Evolutionary conservation across 176 grass and related monocot species (phyloP), one percentile per base, ranked within the genome.

Genomic region (Leersia perrieri): DNA sequence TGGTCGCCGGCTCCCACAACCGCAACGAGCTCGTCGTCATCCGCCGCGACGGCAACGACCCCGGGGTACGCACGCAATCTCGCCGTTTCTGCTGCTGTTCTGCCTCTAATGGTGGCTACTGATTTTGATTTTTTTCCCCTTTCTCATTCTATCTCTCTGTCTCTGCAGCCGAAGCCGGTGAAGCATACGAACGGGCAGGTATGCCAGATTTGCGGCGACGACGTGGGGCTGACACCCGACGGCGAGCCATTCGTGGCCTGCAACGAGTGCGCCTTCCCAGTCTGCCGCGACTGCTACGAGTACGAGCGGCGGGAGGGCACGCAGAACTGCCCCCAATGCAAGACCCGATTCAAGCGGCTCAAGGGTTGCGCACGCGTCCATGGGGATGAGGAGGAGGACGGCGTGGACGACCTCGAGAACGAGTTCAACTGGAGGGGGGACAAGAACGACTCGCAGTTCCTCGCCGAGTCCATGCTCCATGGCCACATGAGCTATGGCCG

Each of bases 341-440:
- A 86, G 49, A 92, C 87, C 22, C 80, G 90, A 18, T 92, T 77
- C 90, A 81, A 78, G 44, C 87, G 90, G 32, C 72, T 92, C 45
- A 92, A 89, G 28, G 90, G 94, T 23, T 97, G 84, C 25, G 80
- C 89, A 7, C 86, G 94, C 13, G 94, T 97, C n/a, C 51, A 87
- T 1, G 94, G 94, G 2, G 91, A 97, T 42, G 94, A 97, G 74
- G 94, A 97, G 73, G 94, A 97, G 89, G 94, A 97, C 27, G 94
- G 64, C 45, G 85, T 91, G 23, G 91, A 97, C 39, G 91, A 97
- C 81, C 87, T 97, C 2, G 94, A 93, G 69, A 86, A 90, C 68
- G 94, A 97, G 87, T 97, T 97, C 75, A 72, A 1, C 15, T 81
- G 5, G 68, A 76, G 23, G 73, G 66, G 23, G 73, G 66, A 12